Base-by-base conservation (phyloP, 257 asterid genomes). In the Ligustrum vulgare region DNA sequence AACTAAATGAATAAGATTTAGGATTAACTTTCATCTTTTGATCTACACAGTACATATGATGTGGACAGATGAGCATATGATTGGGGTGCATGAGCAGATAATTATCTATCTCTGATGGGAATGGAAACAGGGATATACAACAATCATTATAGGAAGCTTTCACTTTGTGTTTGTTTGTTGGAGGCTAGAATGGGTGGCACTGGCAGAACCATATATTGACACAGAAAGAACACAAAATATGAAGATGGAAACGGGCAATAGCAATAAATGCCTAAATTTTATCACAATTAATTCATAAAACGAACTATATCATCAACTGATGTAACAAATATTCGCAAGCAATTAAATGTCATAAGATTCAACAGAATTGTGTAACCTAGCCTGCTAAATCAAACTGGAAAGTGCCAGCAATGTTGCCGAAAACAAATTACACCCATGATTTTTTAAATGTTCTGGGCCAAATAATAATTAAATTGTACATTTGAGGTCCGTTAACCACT, bases 311-410 rank as follows among this genome's bases (percentile, higher is more conserved):
- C 56, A 41, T 63, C 72, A 68, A 70, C 80, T 20, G 63, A 74
- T 39, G 71, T 36, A 23, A 6, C 75, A 77, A 69, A 77, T 76
- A 49, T 65, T 62, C 33, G 35, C 20, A 41, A 69, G 23, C 64
- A 28, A 15, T 32, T 36, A 51, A 41, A 33, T 41, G 47, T 41
- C 2, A 49, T 32, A 2, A 32, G 37, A 22, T 28, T 39, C 45
- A 12, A 41, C 31, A 43, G 15, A 70, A 56, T 15, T 36, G 39
- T 49, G 31, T 49, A 62, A 33, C 68, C 37, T 49, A 56, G 45
- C 77, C 34, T 25, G 41, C 32, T 32, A 39, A 69, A 68, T 33
- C 65, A 70, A n/a, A 36, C 58, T 65, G 25, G 75, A 71, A 25
- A 18, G 13, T 68, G 51, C 47, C 16, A 45, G 32, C 67, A 54